Conservation (phyloP, 1,139 yeast species). For the Kurtzmaniella quercitrusa region DNA sequence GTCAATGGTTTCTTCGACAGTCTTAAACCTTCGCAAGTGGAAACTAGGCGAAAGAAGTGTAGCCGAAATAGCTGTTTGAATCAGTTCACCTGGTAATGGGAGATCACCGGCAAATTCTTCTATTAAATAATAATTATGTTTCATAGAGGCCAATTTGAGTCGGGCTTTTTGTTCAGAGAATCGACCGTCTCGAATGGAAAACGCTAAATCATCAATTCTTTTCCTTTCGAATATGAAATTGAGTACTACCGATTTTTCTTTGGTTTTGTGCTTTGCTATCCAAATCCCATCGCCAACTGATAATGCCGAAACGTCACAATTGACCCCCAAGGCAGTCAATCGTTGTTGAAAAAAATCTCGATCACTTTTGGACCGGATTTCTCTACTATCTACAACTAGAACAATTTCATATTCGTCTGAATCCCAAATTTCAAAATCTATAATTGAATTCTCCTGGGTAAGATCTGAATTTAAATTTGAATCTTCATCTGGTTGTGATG, state of each 20-base stretch:
- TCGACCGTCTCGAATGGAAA: slow-evolving; percentile 83
- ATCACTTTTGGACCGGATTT: slow-evolving; percentile 58
- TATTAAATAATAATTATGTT: slow-evolving; percentile 69
- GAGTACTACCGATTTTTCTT: slow-evolving; percentile 62
- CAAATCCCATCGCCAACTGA: slow-evolving; percentile 87
- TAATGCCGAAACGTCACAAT: slow-evolving; percentile 53
- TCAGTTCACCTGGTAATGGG: slow-evolving; percentile 53
- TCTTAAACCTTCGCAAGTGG: slow-evolving; percentile 62
- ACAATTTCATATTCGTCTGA: slow-evolving; percentile 49
- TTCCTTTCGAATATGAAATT: slow-evolving; percentile 87
- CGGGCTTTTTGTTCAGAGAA: slow-evolving; percentile 82
- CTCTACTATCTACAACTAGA: slow-evolving; percentile 77
- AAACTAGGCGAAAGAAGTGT: slow-evolving; percentile 66
- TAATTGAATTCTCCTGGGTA: slow-evolving; percentile 13
- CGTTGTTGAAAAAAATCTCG: slow-evolving; percentile 60
- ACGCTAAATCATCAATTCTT: slow-evolving; percentile 77
- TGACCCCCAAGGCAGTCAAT: slow-evolving; percentile 45
- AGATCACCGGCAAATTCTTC: slow-evolving; percentile 57
- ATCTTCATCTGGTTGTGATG: not conserved
- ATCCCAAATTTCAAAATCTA: slow-evolving; percentile 36
- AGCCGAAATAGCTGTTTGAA: slow-evolving; percentile 74
- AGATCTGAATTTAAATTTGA: not conserved
- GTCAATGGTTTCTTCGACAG: slow-evolving; percentile 70
- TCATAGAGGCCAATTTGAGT: slow-evolving; percentile 62
- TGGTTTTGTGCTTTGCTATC: slow-evolving; percentile 67